A percentile compares a stretch with the other conserved stretches of the same genome.
These are phyloP conservation scores for Adansonia digitata DNA, from an alignment of 345 rosid species.

Conservation along the genomic window DNA sequence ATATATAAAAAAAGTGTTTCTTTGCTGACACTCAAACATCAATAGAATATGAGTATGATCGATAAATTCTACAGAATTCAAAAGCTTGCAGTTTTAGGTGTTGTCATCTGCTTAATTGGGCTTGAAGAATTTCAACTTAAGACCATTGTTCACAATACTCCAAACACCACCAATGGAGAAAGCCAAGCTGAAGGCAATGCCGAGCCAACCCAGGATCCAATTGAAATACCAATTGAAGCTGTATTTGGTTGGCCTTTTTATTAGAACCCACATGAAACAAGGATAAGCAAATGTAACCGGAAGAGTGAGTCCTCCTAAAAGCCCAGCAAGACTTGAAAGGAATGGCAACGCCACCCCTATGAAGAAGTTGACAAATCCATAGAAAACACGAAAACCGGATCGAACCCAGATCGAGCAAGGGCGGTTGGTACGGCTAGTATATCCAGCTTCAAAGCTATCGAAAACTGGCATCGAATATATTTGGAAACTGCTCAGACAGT, in stretches of 20 bases:
- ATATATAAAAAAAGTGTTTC: not conserved
- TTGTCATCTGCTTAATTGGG: conserved; percentile 39
- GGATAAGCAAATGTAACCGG: conserved; percentile 97
- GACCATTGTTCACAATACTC: conserved; percentile 85
- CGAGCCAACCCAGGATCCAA: conserved; percentile 92
- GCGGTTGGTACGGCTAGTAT: conserved; percentile 85
- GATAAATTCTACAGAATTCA: not conserved
- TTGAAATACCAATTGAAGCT: conserved; percentile 95
- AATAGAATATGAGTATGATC: not conserved
- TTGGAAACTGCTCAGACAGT: conserved; percentile 89
- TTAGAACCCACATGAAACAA: conserved; percentile 98
- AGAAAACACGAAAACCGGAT: conserved; percentile 88
- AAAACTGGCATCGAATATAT: conserved; percentile 95
- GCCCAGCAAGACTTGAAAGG: conserved; percentile 86
- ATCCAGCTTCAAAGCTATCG: conserved; percentile 96
- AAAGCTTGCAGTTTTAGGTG: not conserved
- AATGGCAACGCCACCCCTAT: conserved; percentile 95
- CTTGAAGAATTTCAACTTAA: conserved; percentile 85
- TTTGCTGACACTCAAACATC: not conserved
- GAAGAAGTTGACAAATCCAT: conserved; percentile 75
- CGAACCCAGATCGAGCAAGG: conserved; percentile 96
- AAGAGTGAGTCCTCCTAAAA: conserved; percentile 89
- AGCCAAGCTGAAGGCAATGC: conserved; percentile 82
- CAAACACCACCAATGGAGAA: conserved; percentile 91
- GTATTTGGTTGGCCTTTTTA: conserved; percentile 69